Evolutionary conservation across 495 filamentous ascomycete genomes (phyloP).

Genomic region (Neurospora sp.): DNA sequence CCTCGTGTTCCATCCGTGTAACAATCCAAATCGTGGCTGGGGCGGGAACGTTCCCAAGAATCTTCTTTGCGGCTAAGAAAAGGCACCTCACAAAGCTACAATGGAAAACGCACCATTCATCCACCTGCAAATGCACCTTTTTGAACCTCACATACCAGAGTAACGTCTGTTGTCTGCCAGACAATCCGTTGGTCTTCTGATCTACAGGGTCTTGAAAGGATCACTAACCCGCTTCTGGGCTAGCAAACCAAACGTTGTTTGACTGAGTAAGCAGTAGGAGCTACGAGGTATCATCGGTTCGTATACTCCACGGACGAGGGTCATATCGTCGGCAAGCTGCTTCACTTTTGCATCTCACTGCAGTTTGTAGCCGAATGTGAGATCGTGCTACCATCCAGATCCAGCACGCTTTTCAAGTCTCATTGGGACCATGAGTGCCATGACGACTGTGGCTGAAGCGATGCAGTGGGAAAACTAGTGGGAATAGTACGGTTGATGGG

Average conservation of each 20-base stretch:
- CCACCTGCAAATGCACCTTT: background rate
- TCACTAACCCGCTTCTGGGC: background rate
- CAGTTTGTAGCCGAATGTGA: background rate
- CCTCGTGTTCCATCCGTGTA: background rate
- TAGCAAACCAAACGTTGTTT: background rate
- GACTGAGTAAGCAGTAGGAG: background rate
- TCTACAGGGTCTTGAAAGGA: background rate
- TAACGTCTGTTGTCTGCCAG: background rate
- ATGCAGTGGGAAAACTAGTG: background rate
- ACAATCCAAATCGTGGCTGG: background rate
- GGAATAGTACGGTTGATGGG: background rate
- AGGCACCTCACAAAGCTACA: background rate
- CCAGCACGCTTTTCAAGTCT: background rate
- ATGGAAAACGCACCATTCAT: background rate
- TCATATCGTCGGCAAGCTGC: background rate
- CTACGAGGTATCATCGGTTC: background rate
- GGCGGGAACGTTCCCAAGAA: background rate
- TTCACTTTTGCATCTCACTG: background rate
- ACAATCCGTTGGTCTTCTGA: background rate
- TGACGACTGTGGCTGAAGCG: background rate
- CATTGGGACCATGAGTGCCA: background rate
- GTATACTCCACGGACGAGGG: background rate
- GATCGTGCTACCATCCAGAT: background rate
- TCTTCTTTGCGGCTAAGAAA: background rate
- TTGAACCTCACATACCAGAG: background rate